These are phyloP conservation scores for Penicillium sp. DNA, from an alignment of 2,329 filamentous ascomycete species.

Conservation along the genomic window DNA sequence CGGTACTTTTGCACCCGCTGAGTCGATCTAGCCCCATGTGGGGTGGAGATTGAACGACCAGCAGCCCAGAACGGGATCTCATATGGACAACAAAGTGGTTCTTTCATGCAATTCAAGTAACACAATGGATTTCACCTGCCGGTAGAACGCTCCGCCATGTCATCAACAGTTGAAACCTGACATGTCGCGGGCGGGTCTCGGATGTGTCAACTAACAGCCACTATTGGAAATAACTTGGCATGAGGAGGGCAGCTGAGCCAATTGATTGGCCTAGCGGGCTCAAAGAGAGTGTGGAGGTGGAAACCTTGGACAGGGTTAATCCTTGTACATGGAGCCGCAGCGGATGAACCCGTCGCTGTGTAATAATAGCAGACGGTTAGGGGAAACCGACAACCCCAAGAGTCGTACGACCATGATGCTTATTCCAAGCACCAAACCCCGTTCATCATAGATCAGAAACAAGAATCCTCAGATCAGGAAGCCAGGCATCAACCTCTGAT, in stretches of 20 bases:
- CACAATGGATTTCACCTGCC: not conserved
- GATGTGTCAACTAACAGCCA: constrained; percentile 11
- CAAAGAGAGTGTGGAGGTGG: not conserved
- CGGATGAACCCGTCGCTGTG: not conserved
- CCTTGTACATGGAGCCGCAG: not conserved
- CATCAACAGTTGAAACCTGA: constrained; percentile 19
- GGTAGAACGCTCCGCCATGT: constrained; percentile 2
- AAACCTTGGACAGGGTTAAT: not conserved
- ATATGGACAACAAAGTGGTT: not conserved
- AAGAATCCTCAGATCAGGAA: not conserved
- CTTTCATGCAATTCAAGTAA: not conserved
- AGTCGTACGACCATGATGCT: not conserved
- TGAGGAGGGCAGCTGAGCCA: not conserved
- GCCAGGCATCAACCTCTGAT: constrained; percentile 6
- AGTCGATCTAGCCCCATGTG: constrained; percentile 3
- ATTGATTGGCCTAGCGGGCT: constrained; percentile 10
- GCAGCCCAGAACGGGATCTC: not conserved
- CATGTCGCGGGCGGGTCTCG: constrained; percentile 18
- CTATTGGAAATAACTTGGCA: constrained; percentile 20
- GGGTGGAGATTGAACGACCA: not conserved
- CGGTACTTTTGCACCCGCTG: constrained; percentile 16
- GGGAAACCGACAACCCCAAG: not conserved
- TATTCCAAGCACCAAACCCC: not conserved
- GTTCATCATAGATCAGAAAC: not conserved
- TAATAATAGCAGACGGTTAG: not conserved